Evolutionary conservation across 2,329 filamentous ascomycete species (phyloP), one percentile per base, ranked within the genome.

Genomic region (Chalaropsis thielavioides): DNA sequence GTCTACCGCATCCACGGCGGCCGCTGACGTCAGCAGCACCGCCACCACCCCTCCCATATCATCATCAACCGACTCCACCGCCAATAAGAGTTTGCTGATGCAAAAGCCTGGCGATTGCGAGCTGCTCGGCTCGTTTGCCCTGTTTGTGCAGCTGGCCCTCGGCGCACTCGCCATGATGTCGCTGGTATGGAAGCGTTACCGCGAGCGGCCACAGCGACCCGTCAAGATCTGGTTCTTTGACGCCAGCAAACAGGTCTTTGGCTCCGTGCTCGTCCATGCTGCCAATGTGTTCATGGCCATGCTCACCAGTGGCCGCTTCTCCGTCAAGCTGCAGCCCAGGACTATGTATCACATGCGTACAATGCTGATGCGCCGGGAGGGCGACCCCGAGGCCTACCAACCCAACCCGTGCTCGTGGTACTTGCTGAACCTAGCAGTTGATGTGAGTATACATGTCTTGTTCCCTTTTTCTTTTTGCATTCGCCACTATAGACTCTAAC

Each of bases 221-320:
- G 73, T 97, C 72, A 95, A 95, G 80, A 91, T 99, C 69, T 99
- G 94, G 92, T 92, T 89, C 74, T 99, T 97, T 74, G 94, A 99
- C 73, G 94, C 86, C 27, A 95, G 90, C 40, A 99, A 99, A 79
- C 94, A 99, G 78, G 90, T 99, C 64, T 89, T 97, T 71, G 94
- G 94, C 24, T 95, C 91, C 38, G 86, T 91, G 58, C 81, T 99
- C 74, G 85, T 96, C 41, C 94, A 99, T 76, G 80, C 92, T 56
- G 89, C 92, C 70, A 99, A 99, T 73, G 81, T 99, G 63, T 84
- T 96, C 74, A 95, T 99, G 88, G 95, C 90, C 59, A 90, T 97
- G 89, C 81, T 99, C 70, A 95, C 90, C 0, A 92, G 89, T 64
- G 92, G 91, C 2, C 85, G 89, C 71, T 88, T 97, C 71, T 83